These are phyloP conservation scores for Ophiocytium majus DNA, from an alignment of 352 stramenopile species.

Conservation along the genomic window DNA sequence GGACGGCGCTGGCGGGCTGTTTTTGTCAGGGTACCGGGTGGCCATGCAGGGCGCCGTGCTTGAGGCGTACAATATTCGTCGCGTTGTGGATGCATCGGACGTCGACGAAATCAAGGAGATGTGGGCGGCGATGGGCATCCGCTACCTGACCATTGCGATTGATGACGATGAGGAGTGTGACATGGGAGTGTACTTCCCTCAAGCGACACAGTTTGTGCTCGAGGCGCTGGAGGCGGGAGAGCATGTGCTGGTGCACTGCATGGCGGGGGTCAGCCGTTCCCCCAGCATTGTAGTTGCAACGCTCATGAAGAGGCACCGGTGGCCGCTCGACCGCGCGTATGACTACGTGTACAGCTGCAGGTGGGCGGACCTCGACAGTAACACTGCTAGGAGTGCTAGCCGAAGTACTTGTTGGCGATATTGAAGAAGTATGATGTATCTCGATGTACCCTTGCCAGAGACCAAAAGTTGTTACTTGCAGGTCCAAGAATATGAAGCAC, in stretches of 20 bases:
- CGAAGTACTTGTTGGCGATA: too few relatives aligned
- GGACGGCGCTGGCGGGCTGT: too few relatives aligned
- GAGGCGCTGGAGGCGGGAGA: background rate
- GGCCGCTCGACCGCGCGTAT: background rate
- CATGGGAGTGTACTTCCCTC: background rate
- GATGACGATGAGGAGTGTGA: background rate
- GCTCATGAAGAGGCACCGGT: background rate
- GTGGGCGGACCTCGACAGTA: too few relatives aligned
- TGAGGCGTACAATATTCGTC: background rate
- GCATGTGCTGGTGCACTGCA: background rate
- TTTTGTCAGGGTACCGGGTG: too few relatives aligned
- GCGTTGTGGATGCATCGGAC: background rate
- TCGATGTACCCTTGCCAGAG: too few relatives aligned
- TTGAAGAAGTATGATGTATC: too few relatives aligned
- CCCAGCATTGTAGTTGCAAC: background rate
- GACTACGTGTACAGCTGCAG: slow-evolving; percentile 12
- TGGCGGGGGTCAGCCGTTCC: background rate
- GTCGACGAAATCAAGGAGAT: background rate
- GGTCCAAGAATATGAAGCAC: too few relatives aligned
- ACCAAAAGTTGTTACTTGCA: too few relatives aligned
- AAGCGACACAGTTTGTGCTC: background rate
- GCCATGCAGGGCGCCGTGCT: too few relatives aligned
- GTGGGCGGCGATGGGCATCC: background rate
- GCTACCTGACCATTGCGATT: background rate
- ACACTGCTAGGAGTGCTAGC: too few relatives aligned